Evolutionary conservation across 2,329 filamentous ascomycete species (phyloP), one percentile per base, ranked within the genome.

Genomic region (Monilinia polystroma): DNA sequence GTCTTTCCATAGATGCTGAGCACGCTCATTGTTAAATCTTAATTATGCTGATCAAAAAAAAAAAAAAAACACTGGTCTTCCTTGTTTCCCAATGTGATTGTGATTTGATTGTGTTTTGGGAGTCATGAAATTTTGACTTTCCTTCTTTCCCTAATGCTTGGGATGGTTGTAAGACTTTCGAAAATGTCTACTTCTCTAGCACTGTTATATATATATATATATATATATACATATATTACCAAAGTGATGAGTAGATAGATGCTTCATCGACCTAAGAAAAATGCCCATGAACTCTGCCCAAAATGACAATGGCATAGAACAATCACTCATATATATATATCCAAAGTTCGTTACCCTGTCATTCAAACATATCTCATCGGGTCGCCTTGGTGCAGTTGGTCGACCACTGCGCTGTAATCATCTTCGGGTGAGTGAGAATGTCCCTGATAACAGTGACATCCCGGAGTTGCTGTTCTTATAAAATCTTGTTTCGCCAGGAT

Each of bases 31-130:
- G 14, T 20, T 26, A 32, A 65, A 65, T 29, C 23, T 8, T 65
- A 65, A 65, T 65, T 65, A 65, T 59, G 54, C 63, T 65, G 63
- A 65, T 65, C 54, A 65, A 59, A 65, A 65, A 47, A 65, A 59
- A 65, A 65, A 47, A 47, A 47, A 47, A 47, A 47, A 18, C 38
- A 11, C 7, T 35, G n/a, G 1, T n/a, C 10, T 51, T 32, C 29
- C 11, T 52, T 59, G 29, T 3, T 35, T 51, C 43, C n/a, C n/a
- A 18, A 16, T 38, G 4, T 58, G 43, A 58, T 23, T 23, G 38
- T 32, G 51, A n/a, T 41, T 58, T 26, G n/a, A 38, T 23, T 14
- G 11, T 23, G 3, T 20, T n/a, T 38, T 6, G 20, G 11, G 6
- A 23, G 53, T 6, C 6, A 38, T 8, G 0, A 7, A 26, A 2